Evolutionary conservation across 495 filamentous ascomycete species (phyloP).

Genomic region (Neurospora cerealis): DNA sequence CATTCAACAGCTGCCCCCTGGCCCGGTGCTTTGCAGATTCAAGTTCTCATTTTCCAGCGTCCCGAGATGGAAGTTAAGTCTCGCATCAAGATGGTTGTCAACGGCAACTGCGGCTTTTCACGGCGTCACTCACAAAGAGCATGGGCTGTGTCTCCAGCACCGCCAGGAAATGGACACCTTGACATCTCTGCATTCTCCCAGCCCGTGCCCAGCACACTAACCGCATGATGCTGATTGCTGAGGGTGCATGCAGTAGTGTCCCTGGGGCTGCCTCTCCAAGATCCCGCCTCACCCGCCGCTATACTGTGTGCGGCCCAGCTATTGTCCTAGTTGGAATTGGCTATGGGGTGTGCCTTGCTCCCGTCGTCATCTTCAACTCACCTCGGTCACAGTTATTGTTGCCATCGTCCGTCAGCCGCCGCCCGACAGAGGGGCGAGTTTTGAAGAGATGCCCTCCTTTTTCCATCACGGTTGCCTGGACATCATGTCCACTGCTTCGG

Average conservation of each 20-base stretch:
- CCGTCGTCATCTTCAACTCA: neutral
- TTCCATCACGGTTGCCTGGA: neutral
- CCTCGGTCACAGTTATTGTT: neutral
- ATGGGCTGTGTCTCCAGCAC: neutral
- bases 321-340: neutral
- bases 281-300: neutral
- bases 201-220: neutral
- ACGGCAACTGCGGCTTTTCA: neutral
- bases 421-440: neutral
- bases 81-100: neutral
- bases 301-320: neutral
- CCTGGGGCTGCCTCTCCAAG: neutral
- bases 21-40: neutral
- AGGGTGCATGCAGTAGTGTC: neutral
- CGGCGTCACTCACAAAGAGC: neutral
- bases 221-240: neutral
- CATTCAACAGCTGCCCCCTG: neutral
- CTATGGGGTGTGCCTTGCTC: neutral
- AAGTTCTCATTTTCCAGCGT: neutral
- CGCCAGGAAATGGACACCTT: neutral
- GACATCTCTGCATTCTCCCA: neutral
- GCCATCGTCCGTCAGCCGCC: neutral
- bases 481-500: neutral
- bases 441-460: neutral
- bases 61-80: neutral